Base-by-base conservation (phyloP, 2,329 filamentous ascomycete species). In the Dothideomycetidae sp. region DNA sequence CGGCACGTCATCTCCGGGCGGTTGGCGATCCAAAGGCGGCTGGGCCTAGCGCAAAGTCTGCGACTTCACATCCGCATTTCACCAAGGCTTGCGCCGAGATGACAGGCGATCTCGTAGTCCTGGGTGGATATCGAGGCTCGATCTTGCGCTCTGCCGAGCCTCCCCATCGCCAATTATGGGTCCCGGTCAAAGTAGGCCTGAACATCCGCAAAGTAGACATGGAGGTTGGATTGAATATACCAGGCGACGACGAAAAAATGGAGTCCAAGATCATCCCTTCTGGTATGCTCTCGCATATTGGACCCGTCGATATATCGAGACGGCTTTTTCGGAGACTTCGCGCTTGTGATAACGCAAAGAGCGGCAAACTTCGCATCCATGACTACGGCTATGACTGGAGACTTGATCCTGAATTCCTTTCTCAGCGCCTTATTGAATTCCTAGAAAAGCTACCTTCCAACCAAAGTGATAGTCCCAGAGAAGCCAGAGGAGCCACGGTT, bases 331-430 rank as follows among this genome's bases (percentile, higher is more conserved):
- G 82, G 53, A 76, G 79, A 39, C 58, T 93, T 13, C 70, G 73
- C 34, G 75, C 78, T 19, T 81, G 73, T 46, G 75, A 83, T 10
- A 92, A 92, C 50, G 75, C 73, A 2, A 69, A 71, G 36, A 67
- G 63, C 3, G 83, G 82, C 5, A 78, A 71, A 44, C 62, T 94
- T 4, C 70, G 84, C 32, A 71, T 93, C 1, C 85, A 85, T 65
- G 79, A 94, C 49, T 96, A 88, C 52, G 85, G 86, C 12, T 96
- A 93, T 50, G 88, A 96, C 58, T 96, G 88, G 88, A 71, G 88
- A 11, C 63, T 94, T 28, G 90, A 82, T 45, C 88, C 88, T 1
- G 71, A 78, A 50, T 63, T 84, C 1, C 68, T 90, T 0, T 85
- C 81, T 3, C 65, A 67, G 31, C 73, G 73, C 43, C 62, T 96